phyloP scores from a whole-genome alignment of 257 asterid genomes.

The Lavandula angustifolia region DNA sequence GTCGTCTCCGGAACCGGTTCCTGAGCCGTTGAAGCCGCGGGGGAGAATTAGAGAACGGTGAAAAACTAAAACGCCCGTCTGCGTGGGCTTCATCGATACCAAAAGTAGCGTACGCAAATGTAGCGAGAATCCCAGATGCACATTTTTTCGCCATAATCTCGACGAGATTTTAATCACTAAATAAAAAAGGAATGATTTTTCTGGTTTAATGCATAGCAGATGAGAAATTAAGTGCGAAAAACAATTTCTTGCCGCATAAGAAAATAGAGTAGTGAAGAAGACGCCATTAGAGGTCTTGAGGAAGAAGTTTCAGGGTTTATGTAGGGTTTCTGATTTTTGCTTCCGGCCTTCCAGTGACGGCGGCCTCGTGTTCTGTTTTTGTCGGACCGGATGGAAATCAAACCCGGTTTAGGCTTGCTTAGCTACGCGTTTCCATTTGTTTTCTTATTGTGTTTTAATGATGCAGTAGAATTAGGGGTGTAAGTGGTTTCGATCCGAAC shows the following conservation, averaged over 20 bases:
- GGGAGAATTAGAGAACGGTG: constrained; percentile 51
- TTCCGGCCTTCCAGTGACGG: not conserved
- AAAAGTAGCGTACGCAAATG: constrained; percentile 59
- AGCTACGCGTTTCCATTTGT: too few relatives aligned
- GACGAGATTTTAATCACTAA: not conserved
- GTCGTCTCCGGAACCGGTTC: constrained; percentile 36
- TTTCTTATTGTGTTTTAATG: too few relatives aligned
- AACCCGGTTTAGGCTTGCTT: not conserved
- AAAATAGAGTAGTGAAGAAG: constrained; percentile 23
- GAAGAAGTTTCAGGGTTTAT: constrained; percentile 38
- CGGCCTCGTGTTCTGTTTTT: not conserved
- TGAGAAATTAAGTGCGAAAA: not conserved
- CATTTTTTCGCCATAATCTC: constrained; percentile 50
- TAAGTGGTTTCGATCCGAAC: too few relatives aligned
- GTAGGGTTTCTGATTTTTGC: constrained; percentile 43
- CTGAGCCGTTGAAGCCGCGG: constrained; percentile 37
- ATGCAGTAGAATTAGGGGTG: too few relatives aligned
- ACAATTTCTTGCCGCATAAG: constrained; percentile 28
- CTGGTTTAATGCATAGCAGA: not conserved
- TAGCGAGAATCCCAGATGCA: constrained; percentile 65
- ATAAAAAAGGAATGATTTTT: not conserved
- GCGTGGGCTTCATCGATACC: constrained; percentile 54
- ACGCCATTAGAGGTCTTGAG: constrained; percentile 31
- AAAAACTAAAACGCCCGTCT: constrained; percentile 56
- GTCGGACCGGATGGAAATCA: not conserved